Conservation (phyloP, 106 monocot species). For the Phalaenopsis aphrodite region DNA sequence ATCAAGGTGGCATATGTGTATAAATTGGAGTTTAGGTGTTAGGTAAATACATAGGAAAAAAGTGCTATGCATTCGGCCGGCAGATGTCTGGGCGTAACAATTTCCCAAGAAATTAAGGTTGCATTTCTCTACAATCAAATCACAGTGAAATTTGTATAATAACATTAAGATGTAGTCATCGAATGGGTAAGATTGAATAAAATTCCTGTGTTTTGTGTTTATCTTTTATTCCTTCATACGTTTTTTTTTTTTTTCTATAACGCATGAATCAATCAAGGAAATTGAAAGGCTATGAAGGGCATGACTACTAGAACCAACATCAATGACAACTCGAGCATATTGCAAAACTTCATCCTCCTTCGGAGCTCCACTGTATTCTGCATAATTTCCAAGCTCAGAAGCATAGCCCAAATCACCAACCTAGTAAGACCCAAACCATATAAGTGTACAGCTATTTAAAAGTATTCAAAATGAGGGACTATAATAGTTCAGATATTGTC, state of each 20-base stretch:
- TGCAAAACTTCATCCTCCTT: constrained; percentile 89
- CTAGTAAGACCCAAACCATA: constrained; percentile 14
- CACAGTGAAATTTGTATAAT: too few relatives aligned
- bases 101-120: too few relatives aligned
- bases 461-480: neutral
- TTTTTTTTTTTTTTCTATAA: neutral
- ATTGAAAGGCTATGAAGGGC: neutral
- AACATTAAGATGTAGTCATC: neutral
- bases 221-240: too few relatives aligned
- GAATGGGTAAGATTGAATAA: too few relatives aligned
- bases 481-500: constrained; percentile 1
- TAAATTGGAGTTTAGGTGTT: too few relatives aligned
- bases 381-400: constrained; percentile 84
- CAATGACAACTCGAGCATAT: constrained; percentile 77
- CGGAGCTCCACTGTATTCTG: constrained; percentile 88
- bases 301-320: constrained; percentile 29
- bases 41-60: too few relatives aligned
- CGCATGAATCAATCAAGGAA: neutral
- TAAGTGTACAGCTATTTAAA: neutral
- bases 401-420: constrained; percentile 92
- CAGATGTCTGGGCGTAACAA: too few relatives aligned
- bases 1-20: too few relatives aligned
- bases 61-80: too few relatives aligned
- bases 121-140: too few relatives aligned
- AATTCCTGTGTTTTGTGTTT: too few relatives aligned